phyloP scores from a whole-genome alignment of 73 alveolate species.

The Stentor coeruleus region DNA sequence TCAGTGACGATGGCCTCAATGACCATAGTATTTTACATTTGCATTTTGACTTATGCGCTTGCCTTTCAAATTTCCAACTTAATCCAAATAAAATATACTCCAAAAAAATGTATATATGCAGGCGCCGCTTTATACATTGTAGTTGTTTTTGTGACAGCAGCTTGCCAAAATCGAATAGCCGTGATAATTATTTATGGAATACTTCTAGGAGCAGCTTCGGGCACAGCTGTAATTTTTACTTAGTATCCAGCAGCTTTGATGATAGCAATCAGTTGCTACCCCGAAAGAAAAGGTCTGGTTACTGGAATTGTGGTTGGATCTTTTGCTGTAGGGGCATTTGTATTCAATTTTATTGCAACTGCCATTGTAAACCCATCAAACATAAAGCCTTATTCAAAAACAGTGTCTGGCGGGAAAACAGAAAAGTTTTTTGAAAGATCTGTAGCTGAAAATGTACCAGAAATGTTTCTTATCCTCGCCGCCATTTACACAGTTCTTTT shows the following conservation, averaged over 20 bases:
- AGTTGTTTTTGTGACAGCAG: neutral
- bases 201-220: neutral
- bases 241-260: neutral
- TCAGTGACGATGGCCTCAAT: neutral
- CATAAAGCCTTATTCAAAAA: conserved; percentile 29
- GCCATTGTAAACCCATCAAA: conserved; percentile 53
- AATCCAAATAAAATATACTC: neutral
- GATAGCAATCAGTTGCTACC: conserved; percentile 1
- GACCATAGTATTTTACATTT: neutral
- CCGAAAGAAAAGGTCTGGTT: conserved; percentile 13
- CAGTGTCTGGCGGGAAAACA: neutral
- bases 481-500: neutral
- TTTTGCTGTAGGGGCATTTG: conserved; percentile 18
- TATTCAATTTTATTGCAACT: conserved; percentile 46
- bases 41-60: neutral
- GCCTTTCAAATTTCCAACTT: neutral
- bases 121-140: neutral
- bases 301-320: conserved; percentile 22
- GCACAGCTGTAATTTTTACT: neutral
- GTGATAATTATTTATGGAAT: neutral
- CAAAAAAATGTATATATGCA: neutral
- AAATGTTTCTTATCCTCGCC: conserved; percentile 29
- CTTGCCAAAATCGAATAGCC: neutral
- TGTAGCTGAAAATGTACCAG: conserved; percentile 52
- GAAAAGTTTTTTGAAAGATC: conserved; percentile 20